Evolutionary conservation across 1,284 basidiomycete species (phyloP), one percentile per base, ranked within the genome.

Genomic region (Austroboletus niveus): DNA sequence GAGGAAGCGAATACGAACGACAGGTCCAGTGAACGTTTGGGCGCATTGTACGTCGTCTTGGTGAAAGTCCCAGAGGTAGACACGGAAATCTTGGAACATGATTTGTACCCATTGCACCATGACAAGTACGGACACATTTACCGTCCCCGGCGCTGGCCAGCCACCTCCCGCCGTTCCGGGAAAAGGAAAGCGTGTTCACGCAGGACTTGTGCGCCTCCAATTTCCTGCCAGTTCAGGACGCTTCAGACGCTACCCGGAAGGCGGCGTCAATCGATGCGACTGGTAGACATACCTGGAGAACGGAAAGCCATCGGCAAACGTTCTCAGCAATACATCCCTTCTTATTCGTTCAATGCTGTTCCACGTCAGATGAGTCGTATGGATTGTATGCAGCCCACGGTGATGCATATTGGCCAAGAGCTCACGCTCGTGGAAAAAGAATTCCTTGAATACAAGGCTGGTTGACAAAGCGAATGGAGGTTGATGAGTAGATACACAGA

Each of bases 141-240:
- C 88, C 88, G 65, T 92, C 89, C 29, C 89, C 88, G 12, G 82
- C 89, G 63, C 83, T 88, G 0, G 87, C 88, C 31, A 91, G 67
- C 75, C 83, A 89, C 53, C 81, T 73, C 1, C 85, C 86, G 38
- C 79, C 78, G 8, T 75, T 71, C 3, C 72, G 72, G 2, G 87
- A 88, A 61, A 89, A 84, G 0, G 77, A 68, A 3, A 91, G 74
- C 3, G 79, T 77, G 58, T 91, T 91, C 22, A 91, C 81, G 63
- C 88, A 91, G 1, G 85, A 85, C 20, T 69, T 75, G 65, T 91
- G 89, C 1, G 71, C 79, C 2, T 64, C 59, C 6, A 89, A 70
- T 57, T 75, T 80, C 63, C 87, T 88, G 62, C 20, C 57, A 31
- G 47, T 50, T 32, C 15, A 45, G 24, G 39, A 47, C 24, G 24